Conservation (phyloP, 2,329 filamentous ascomycete genomes). For the Sarocladium brachiariae region DNA sequence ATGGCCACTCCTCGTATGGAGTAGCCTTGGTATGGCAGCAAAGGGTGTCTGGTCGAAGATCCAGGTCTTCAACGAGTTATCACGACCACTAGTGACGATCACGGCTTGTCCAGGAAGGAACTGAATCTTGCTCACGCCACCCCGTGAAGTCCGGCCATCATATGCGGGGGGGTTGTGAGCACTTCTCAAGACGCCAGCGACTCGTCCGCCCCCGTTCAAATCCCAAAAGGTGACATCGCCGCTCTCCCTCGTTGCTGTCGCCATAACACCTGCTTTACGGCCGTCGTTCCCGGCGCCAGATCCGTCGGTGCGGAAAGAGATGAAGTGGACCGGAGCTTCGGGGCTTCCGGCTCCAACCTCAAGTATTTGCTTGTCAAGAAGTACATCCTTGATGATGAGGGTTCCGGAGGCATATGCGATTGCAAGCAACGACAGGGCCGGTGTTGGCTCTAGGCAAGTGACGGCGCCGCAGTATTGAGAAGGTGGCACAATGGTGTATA, state of each 20-base stretch:
- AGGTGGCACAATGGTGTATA: conserved; percentile 82
- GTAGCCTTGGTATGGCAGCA: conserved; percentile 73
- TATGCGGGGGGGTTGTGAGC: conserved; percentile 73
- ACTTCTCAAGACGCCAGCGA: conserved; percentile 78
- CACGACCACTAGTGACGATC: conserved; percentile 80
- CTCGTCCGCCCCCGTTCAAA: conserved; percentile 77
- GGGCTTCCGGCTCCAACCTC: conserved; percentile 59
- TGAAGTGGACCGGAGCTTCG: conserved; percentile 65
- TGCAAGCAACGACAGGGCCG: conserved; percentile 77
- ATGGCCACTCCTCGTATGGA: conserved; percentile 84
- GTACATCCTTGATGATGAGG: conserved; percentile 73
- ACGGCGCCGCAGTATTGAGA: conserved; percentile 67
- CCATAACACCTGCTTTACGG: conserved; percentile 83
- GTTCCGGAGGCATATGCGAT: conserved; percentile 79
- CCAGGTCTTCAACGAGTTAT: conserved; percentile 94
- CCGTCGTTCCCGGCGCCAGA: conserved; percentile 84
- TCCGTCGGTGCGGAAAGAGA: conserved; percentile 86
- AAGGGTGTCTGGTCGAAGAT: conserved; percentile 93
- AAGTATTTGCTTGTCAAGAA: conserved; percentile 67
- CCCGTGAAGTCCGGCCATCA: conserved; percentile 49
- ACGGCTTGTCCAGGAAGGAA: conserved; percentile 87
- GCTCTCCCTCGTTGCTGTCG: conserved; percentile 69
- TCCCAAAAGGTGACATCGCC: conserved; percentile 97
- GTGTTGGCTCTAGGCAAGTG: conserved; percentile 79
- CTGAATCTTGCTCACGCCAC: conserved; percentile 80